A percentile compares a stretch with the other conserved stretches of the same genome.
phyloP scores from a whole-genome alignment of 1,284 basidiomycete species.

The Tremellales sp. region DNA sequence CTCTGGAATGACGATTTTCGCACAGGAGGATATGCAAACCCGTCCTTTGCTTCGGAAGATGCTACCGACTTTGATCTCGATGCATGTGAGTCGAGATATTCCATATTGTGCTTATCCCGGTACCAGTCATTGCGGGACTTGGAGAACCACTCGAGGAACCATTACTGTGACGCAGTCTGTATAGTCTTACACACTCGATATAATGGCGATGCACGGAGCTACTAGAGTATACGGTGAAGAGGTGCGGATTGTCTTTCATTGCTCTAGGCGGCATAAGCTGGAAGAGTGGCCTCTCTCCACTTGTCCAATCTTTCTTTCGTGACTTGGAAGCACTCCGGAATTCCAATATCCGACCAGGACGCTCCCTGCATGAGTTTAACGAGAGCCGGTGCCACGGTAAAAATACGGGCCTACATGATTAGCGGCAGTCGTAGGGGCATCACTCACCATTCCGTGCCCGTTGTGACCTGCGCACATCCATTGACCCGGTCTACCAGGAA shows the following conservation, averaged over 20 bases:
- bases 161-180: too few relatives aligned
- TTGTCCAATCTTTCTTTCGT: constrained; percentile 21
- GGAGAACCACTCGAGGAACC: too few relatives aligned
- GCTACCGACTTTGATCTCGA: constrained; percentile 1
- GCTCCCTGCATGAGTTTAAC: constrained; percentile 26
- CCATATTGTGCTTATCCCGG: too few relatives aligned
- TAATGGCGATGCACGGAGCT: too few relatives aligned
- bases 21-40: background rate
- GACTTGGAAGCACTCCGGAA: constrained; percentile 27
- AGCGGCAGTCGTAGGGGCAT: background rate
- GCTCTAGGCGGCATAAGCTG: too few relatives aligned
- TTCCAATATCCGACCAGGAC: constrained; percentile 15
- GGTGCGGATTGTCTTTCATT: too few relatives aligned
- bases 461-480: constrained; percentile 32
- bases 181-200: too few relatives aligned
- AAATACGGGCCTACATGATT: constrained; percentile 23
- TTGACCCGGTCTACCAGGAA: constrained; percentile 32
- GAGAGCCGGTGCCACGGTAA: constrained; percentile 27
- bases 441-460: constrained; percentile 32
- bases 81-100: constrained; percentile 5
- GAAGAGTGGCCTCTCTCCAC: background rate
- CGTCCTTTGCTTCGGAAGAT: background rate
- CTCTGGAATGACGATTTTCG: background rate
- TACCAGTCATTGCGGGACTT: too few relatives aligned
- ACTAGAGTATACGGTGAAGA: too few relatives aligned